Conservation (phyloP, 2,329 filamentous ascomycete species). For the Biscogniauxia mediterranea region DNA sequence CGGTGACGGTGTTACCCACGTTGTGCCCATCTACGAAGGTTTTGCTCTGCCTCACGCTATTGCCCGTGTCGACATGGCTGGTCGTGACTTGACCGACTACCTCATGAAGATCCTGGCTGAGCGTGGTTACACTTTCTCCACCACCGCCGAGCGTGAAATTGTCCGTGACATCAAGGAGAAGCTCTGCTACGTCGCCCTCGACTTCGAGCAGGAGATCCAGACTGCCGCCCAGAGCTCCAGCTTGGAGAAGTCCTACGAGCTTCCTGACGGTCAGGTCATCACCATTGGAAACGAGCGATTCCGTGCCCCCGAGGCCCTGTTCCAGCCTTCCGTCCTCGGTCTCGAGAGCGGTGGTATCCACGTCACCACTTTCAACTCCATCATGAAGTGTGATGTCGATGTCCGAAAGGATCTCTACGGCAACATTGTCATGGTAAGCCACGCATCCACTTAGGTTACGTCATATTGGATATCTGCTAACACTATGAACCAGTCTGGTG, state of each 20-base stretch:
- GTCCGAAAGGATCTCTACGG: slow-evolving; percentile 99
- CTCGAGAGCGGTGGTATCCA: slow-evolving; percentile 99
- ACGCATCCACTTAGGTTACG: background rate
- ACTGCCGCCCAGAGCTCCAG: slow-evolving; percentile 97
- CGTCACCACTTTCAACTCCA: slow-evolving; percentile 99
- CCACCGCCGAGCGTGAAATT: slow-evolving; percentile 99
- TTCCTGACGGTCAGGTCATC: slow-evolving; percentile 99
- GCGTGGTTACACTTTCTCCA: slow-evolving; percentile 99
- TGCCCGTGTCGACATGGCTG: slow-evolving; percentile 99
- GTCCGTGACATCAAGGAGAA: slow-evolving; percentile 99
- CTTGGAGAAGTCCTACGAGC: slow-evolving; percentile 99
- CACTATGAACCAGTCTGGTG: slow-evolving; percentile 73
- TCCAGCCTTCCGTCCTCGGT: slow-evolving; percentile 98
- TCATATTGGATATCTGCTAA: slow-evolving; percentile 31
- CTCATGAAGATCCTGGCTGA: slow-evolving; percentile 99
- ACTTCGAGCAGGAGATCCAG: slow-evolving; percentile 99
- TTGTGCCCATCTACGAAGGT: slow-evolving; percentile 99
- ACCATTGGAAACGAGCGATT: slow-evolving; percentile 99
- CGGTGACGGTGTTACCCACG: slow-evolving; percentile 99
- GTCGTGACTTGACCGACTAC: slow-evolving; percentile 99
- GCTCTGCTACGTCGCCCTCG: slow-evolving; percentile 99
- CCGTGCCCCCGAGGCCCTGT: slow-evolving; percentile 98
- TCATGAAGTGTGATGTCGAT: slow-evolving; percentile 99
- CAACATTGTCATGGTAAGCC: slow-evolving; percentile 99
- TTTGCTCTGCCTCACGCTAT: slow-evolving; percentile 99